Percentiles rank a stretch among this genome's conserved stretches.
Evolutionary conservation across 2,329 filamentous ascomycete genomes (phyloP).

Genomic region (Zymoseptoria brevis): DNA sequence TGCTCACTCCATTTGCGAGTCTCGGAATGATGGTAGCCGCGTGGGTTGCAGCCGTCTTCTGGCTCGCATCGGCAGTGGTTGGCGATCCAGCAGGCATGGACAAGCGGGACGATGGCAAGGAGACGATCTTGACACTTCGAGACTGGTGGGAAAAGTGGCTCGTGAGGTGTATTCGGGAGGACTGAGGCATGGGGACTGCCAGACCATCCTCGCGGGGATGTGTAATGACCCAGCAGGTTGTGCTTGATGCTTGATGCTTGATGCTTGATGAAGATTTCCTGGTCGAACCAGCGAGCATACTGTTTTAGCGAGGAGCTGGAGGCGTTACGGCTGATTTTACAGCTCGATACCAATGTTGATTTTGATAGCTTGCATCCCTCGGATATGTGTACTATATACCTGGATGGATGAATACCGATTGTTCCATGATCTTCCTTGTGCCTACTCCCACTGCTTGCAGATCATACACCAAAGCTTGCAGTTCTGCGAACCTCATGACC

Average conservation of each 20-base stretch:
- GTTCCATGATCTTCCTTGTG: no score
- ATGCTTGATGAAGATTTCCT: conserved; percentile 2
- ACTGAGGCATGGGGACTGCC: conserved; percentile 7
- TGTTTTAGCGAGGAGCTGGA: conserved; percentile 11
- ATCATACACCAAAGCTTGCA: no score
- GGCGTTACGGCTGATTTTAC: conserved; percentile 1
- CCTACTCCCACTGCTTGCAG: no score
- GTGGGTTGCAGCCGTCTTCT: conserved; percentile 55
- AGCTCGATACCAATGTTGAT: neutral
- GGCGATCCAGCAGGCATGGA: conserved; percentile 54
- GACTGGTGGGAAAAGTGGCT: conserved; percentile 56
- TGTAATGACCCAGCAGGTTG: no score
- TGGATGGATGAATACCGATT: neutral
- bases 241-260: neutral
- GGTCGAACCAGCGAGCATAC: neutral
- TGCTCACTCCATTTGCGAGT: conserved; percentile 50
- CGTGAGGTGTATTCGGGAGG: conserved; percentile 19
- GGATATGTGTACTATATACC: neutral
- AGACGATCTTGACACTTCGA: conserved; percentile 50
- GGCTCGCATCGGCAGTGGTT: conserved; percentile 45
- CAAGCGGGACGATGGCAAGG: conserved; percentile 52
- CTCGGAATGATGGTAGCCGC: conserved; percentile 48
- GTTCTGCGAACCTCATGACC: no score
- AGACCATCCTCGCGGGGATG: neutral
- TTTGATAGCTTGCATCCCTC: neutral